Evolutionary conservation across 305 asterid genomes (phyloP).

Genomic region (Solanum hybrid): DNA sequence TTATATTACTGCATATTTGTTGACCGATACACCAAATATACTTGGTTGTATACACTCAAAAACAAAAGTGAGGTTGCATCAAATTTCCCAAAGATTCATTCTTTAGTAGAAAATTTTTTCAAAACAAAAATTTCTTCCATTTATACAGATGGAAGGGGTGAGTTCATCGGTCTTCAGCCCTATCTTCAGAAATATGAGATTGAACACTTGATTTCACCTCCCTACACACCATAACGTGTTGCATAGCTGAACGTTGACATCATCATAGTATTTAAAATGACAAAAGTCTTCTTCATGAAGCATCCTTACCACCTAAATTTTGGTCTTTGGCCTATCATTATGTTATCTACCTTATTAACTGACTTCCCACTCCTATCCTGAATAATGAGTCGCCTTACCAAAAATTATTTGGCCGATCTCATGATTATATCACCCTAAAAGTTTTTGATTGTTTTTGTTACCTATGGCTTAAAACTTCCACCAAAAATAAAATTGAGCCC

Average conservation of each 20-base stretch:
- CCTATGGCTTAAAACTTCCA: neutral
- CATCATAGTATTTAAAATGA: neutral
- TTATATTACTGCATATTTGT: neutral
- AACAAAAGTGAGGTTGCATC: neutral
- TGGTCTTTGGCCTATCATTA: neutral
- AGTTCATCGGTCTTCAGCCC: neutral
- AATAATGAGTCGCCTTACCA: neutral
- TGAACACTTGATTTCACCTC: neutral
- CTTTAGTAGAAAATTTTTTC: too few relatives aligned
- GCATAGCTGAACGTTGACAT: neutral
- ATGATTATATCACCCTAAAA: neutral
- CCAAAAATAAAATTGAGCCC: neutral
- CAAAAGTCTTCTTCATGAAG: neutral
- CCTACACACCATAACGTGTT: neutral
- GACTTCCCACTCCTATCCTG: neutral
- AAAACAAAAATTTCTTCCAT: neutral
- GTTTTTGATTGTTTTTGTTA: neutral
- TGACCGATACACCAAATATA: neutral
- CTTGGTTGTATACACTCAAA: neutral
- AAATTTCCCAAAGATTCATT: neutral
- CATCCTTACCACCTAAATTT: neutral
- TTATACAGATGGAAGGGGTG: neutral
- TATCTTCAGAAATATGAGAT: neutral
- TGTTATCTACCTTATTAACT: neutral
- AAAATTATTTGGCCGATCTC: neutral